phyloP scores from a whole-genome alignment of 2,329 filamentous ascomycete species.

The Trichoderma harzianum region DNA sequence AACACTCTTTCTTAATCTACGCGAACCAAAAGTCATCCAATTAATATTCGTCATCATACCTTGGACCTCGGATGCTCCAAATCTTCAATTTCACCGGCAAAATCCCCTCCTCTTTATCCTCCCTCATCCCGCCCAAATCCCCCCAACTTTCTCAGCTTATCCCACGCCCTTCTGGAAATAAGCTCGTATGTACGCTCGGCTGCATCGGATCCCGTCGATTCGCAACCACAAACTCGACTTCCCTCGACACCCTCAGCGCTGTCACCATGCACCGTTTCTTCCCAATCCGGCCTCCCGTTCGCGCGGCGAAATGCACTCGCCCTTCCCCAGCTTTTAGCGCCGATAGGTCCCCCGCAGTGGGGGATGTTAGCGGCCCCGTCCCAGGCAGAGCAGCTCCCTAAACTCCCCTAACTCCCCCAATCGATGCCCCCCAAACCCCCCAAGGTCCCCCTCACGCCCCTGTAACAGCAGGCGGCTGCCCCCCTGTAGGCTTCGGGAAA shows the following conservation, averaged over 20 bases:
- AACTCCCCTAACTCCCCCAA: neutral
- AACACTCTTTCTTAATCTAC: neutral
- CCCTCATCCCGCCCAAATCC: neutral
- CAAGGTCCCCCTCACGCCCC: neutral
- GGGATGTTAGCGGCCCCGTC: slow-evolving; percentile 3
- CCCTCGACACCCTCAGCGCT: neutral
- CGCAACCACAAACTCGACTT: neutral
- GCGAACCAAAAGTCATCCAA: neutral
- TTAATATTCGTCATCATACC: neutral
- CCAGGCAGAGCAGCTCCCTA: neutral
- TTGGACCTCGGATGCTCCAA: neutral
- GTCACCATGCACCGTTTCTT: neutral
- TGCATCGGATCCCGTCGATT: neutral
- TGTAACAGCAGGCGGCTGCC: neutral
- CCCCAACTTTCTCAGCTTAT: neutral
- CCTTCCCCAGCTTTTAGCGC: slow-evolving; percentile 21
- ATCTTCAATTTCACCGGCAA: neutral
- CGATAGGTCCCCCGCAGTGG: slow-evolving; percentile 17
- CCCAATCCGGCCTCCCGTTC: neutral
- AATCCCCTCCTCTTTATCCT: neutral
- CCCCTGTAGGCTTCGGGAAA: slow-evolving; percentile 1
- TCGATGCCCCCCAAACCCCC: neutral
- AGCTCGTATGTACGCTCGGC: slow-evolving; percentile 16
- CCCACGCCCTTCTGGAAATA: neutral
- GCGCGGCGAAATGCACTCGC: neutral